These are phyloP conservation scores for Mortierella claussenii DNA, from an alignment of 192 early-diverging fungal genomes.

Conservation along the genomic window DNA sequence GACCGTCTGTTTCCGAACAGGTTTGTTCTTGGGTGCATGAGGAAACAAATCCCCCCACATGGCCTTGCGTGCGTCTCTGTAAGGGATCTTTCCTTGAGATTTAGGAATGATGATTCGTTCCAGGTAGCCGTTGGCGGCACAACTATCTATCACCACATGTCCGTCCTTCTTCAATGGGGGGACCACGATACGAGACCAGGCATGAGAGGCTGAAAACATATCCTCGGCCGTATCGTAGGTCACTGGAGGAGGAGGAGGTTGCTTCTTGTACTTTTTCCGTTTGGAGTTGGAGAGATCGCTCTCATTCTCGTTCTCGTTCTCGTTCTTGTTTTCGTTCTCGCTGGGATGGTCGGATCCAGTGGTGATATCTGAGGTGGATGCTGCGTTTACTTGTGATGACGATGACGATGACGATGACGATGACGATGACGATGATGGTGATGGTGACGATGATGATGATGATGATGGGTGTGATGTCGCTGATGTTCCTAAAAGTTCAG, in stretches of 20 bases:
- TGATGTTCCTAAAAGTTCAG: too few relatives aligned
- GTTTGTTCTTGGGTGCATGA: slow-evolving; percentile 69
- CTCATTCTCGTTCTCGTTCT: not conserved
- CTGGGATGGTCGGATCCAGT: not conserved
- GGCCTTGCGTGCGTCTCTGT: slow-evolving; percentile 78
- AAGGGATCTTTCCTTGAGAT: slow-evolving; percentile 73
- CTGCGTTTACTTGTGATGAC: not conserved
- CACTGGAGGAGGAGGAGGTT: slow-evolving; percentile 36
- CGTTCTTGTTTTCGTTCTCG: not conserved
- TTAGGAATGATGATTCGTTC: slow-evolving; percentile 79
- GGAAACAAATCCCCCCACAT: slow-evolving; percentile 90
- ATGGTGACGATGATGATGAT: too few relatives aligned
- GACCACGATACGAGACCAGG: slow-evolving; percentile 77
- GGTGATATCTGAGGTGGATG: not conserved
- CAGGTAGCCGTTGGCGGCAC: slow-evolving; percentile 56
- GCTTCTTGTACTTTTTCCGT: slow-evolving; percentile 40
- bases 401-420: too few relatives aligned
- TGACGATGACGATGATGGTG: not conserved
- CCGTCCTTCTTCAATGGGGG: slow-evolving; percentile 83
- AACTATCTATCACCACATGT: slow-evolving; percentile 80
- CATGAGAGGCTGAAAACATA: slow-evolving; percentile 55
- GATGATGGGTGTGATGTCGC: too few relatives aligned
- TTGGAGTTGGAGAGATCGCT: too few relatives aligned
- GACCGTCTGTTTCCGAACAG: slow-evolving; percentile 29
- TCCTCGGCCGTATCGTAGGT: slow-evolving; percentile 34